A percentile compares a stretch with the other conserved stretches of the same genome.
phyloP scores from a whole-genome alignment of 176 grass and related monocot genomes.

The Aegilops longissima region DNA sequence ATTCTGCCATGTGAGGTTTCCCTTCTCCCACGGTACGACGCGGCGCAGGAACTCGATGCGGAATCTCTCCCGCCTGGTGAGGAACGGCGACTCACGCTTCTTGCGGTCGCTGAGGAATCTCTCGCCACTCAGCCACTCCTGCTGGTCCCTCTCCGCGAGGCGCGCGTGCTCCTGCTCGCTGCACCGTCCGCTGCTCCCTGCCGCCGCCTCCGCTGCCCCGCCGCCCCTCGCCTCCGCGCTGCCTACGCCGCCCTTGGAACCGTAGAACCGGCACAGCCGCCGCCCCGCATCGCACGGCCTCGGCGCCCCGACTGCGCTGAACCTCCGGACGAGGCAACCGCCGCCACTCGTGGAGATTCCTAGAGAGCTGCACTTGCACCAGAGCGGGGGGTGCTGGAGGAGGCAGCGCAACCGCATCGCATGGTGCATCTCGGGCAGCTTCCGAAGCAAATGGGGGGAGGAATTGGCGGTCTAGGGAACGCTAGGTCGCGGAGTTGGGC shows the following conservation, averaged over 20 bases:
- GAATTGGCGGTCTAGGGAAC: not conserved
- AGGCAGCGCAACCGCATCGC: conserved; percentile 52
- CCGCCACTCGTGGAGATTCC: conserved; percentile 37
- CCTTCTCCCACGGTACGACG: conserved; percentile 86
- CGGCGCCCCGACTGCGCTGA: conserved; percentile 35
- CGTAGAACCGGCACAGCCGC: conserved; percentile 58
- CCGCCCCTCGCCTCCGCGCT: conserved; percentile 56
- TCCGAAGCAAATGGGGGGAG: conserved; percentile 22
- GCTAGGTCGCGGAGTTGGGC: conserved; percentile 6
- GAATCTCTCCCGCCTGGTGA: conserved; percentile 75
- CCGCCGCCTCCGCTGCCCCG: conserved; percentile 4
- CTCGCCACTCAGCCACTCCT: conserved; percentile 87
- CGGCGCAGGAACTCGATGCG: conserved; percentile 83
- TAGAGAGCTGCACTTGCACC: conserved; percentile 37
- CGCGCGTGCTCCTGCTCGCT: conserved; percentile 72
- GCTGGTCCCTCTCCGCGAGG: conserved; percentile 91
- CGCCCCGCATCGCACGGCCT: conserved; percentile 21
- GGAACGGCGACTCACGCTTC: conserved; percentile 66
- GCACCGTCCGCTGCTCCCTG: conserved; percentile 37
- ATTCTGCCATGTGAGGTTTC: conserved; percentile 74
- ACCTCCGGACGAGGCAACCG: conserved; percentile 37
- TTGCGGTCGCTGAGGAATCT: conserved; percentile 66
- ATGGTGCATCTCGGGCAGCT: conserved; percentile 49
- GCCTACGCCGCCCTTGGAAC: conserved; percentile 78
- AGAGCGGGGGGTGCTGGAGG: conserved; percentile 35